Evolutionary conservation across 208 protist genomes (phyloP).

Genomic region (Leishmania arabica): DNA sequence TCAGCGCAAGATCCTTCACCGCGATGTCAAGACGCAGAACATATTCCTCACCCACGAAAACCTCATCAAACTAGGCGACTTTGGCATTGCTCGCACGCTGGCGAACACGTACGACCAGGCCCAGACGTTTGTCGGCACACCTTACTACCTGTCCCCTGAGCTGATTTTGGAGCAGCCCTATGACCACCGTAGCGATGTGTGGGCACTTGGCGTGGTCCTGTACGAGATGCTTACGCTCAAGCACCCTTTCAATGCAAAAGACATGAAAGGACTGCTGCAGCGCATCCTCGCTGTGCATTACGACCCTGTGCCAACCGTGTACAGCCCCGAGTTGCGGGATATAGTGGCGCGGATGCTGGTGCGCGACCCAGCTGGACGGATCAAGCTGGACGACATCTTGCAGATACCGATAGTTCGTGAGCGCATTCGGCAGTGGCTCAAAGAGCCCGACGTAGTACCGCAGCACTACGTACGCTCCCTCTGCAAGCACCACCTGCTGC

Average conservation of each 20-base stretch:
- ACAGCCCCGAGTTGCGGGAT: conserved; percentile 73
- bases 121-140: conserved; percentile 94
- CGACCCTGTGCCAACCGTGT: conserved; percentile 72
- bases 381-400: conserved; percentile 69
- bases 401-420: conserved; percentile 73
- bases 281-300: conserved; percentile 90
- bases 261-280: conserved; percentile 90
- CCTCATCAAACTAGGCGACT: conserved; percentile 94
- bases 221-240: conserved; percentile 89
- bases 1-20: conserved; percentile 92
- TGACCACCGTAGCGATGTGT: conserved; percentile 94
- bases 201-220: conserved; percentile 91
- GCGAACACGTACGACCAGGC: conserved; percentile 92
- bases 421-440: conserved; percentile 77
- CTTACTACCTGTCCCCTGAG: conserved; percentile 95
- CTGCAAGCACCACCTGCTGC: conserved; percentile 64
- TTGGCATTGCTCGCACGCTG: conserved; percentile 93
- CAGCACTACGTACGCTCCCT: conserved; percentile 75
- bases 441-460: conserved; percentile 58
- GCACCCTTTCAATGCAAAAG: conserved; percentile 90
- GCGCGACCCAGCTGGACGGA: conserved; percentile 70
- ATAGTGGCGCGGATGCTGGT: conserved; percentile 80
- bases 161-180: conserved; percentile 94
- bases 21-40: conserved; percentile 95
- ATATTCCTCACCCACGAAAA: conserved; percentile 91